A percentile compares a stretch with the other conserved stretches of the same genome.
These are phyloP conservation scores for Symbiotaphrina buchneri DNA, from an alignment of 495 filamentous ascomycete genomes.

Conservation along the genomic window DNA sequence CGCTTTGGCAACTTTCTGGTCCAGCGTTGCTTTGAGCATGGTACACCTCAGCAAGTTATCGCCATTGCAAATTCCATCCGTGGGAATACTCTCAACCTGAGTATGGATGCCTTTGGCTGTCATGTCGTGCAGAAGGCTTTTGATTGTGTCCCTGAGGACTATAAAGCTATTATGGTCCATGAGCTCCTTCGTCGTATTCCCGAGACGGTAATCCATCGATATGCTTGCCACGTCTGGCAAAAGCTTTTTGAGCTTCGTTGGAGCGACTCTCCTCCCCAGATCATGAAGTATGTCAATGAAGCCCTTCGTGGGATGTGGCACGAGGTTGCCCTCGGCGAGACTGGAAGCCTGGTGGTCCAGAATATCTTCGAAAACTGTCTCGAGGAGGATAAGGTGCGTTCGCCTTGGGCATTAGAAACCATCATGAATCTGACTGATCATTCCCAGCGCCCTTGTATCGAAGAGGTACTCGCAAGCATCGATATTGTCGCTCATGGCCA, in stretches of 20 bases:
- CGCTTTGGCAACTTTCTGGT: constrained; percentile 97
- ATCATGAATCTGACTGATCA: constrained; percentile 14
- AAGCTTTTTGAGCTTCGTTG: constrained; percentile 98
- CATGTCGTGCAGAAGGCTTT: constrained; percentile 98
- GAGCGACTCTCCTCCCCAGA: constrained; percentile 84
- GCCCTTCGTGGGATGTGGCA: constrained; percentile 95
- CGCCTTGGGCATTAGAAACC: not conserved
- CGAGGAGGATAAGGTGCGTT: constrained; percentile 83
- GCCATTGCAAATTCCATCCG: constrained; percentile 89
- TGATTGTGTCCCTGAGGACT: constrained; percentile 88
- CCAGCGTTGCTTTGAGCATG: constrained; percentile 96
- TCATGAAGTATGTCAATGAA: constrained; percentile 97
- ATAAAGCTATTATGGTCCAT: constrained; percentile 96
- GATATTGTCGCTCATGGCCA: constrained; percentile 95
- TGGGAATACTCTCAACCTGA: constrained; percentile 80
- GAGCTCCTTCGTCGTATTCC: constrained; percentile 88
- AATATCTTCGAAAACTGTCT: constrained; percentile 99
- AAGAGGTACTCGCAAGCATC: constrained; percentile 83
- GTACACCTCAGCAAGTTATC: constrained; percentile 82
- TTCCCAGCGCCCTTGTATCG: constrained; percentile 72
- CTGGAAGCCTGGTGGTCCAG: constrained; percentile 90
- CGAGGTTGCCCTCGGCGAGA: constrained; percentile 90
- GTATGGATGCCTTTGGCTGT: constrained; percentile 96
- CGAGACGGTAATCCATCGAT: constrained; percentile 93
- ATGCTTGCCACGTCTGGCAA: constrained; percentile 98